phyloP scores from a whole-genome alignment of 2,329 filamentous ascomycete species.

The Aureobasidium sp. region DNA sequence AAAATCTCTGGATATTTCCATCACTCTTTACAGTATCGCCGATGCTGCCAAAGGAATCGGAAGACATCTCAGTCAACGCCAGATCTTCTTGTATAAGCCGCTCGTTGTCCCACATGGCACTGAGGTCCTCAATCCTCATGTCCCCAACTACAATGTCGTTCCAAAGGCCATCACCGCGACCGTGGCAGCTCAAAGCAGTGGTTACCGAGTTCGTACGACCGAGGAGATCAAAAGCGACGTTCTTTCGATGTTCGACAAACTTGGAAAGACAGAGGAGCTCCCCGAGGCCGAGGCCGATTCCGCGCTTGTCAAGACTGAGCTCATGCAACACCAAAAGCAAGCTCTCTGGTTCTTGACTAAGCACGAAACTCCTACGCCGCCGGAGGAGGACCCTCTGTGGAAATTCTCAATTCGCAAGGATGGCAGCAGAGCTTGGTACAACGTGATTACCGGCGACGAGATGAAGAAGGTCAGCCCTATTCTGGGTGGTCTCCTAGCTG shows the following conservation, averaged over 20 bases:
- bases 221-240: conserved; percentile 86
- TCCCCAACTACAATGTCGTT: conserved; percentile 33
- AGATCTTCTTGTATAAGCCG: conserved; percentile 61
- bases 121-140: conserved; percentile 71
- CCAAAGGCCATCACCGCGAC: not conserved
- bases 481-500: conserved; percentile 43
- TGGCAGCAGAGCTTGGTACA: conserved; percentile 61
- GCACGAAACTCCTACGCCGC: conserved; percentile 55
- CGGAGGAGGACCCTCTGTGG: conserved; percentile 54
- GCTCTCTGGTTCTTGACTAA: conserved; percentile 78
- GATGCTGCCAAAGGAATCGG: conserved; percentile 61
- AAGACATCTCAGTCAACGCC: conserved; percentile 56
- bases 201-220: conserved; percentile 53
- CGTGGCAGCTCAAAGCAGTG: not conserved
- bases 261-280: conserved; percentile 68
- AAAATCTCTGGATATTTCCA: conserved; percentile 54
- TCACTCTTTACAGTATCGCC: conserved; percentile 74
- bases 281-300: conserved; percentile 62
- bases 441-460: conserved; percentile 74
- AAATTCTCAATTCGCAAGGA: conserved; percentile 51
- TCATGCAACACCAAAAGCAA: conserved; percentile 85
- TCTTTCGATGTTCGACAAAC: conserved; percentile 77
- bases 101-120: conserved; percentile 58
- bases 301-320: conserved; percentile 54
- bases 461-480: conserved; percentile 30